These are phyloP conservation scores for Syncephalastrum monosporum DNA, from an alignment of 371 early-diverging fungal species.

Conservation along the genomic window DNA sequence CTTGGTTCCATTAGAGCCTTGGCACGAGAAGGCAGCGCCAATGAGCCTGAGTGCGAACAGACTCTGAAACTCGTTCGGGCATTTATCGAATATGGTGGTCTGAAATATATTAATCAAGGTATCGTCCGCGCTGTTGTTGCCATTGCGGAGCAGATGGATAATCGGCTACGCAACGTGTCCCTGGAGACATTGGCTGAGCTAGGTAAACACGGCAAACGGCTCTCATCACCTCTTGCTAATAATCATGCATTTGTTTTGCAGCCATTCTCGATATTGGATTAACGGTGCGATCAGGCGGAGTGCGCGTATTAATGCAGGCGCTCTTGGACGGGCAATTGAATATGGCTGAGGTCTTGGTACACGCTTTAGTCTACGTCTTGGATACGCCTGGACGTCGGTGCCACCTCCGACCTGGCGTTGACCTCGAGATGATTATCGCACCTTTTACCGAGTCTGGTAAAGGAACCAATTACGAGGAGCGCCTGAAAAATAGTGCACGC, in stretches of 20 bases:
- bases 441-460: constrained; percentile 75
- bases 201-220: constrained; percentile 34
- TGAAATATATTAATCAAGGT: constrained; percentile 56
- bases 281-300: constrained; percentile 68
- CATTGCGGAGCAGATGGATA: constrained; percentile 79
- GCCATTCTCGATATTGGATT: constrained; percentile 59
- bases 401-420: constrained; percentile 76
- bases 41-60: constrained; percentile 77
- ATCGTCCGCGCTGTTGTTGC: constrained; percentile 76
- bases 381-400: constrained; percentile 67
- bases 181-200: constrained; percentile 81
- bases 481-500: constrained; percentile 61
- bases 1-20: constrained; percentile 44
- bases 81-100: constrained; percentile 68
- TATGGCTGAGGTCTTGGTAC: constrained; percentile 62
- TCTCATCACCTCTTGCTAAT: neutral
- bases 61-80: constrained; percentile 69
- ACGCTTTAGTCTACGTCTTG: constrained; percentile 68
- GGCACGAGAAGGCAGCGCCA: constrained; percentile 56
- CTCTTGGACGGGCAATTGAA: constrained; percentile 73
- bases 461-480: constrained; percentile 61
- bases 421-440: constrained; percentile 73
- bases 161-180: constrained; percentile 69
- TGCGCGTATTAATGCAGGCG: constrained; percentile 68
- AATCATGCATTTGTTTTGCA: constrained; percentile 6